A percentile compares a stretch with the other conserved stretches of the same genome.
Conservation (phyloP, 805 yeast species). For the Cyberlindnera subsufficiens region DNA sequence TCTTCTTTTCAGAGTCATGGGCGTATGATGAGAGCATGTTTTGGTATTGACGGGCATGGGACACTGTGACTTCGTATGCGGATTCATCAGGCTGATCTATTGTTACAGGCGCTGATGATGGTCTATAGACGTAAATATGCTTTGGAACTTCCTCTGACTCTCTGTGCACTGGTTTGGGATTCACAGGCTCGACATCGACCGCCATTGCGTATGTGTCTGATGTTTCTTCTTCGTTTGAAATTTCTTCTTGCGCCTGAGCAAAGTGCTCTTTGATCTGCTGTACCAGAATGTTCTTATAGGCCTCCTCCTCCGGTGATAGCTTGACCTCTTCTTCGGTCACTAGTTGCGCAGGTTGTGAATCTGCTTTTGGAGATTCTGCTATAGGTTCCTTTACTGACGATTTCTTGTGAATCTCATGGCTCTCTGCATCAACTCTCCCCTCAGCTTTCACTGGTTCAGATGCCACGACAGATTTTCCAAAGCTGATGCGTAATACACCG, state of each 20-base stretch:
- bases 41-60: slow-evolving; percentile 51
- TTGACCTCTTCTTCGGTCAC: not conserved
- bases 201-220: not conserved
- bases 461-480: slow-evolving; percentile 1
- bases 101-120: slow-evolving; percentile 11
- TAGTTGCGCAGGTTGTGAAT: not conserved
- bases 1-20: slow-evolving; percentile 32
- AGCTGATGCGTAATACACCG: slow-evolving; percentile 21
- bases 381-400: not conserved
- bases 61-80: slow-evolving; percentile 39
- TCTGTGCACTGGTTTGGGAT: not conserved
- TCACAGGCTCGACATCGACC: not conserved
- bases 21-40: slow-evolving; percentile 39
- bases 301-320: slow-evolving; percentile 1
- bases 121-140: slow-evolving; percentile 21
- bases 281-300: slow-evolving; percentile 1
- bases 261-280: not conserved
- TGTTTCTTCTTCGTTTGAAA: not conserved
- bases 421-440: not conserved
- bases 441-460: not conserved
- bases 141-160: slow-evolving; percentile 13
- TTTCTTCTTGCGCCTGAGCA: not conserved
- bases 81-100: slow-evolving; percentile 28
- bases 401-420: not conserved
- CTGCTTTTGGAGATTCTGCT: not conserved